A percentile compares a stretch with the other conserved stretches of the same genome.
These are phyloP conservation scores for Aspergillus sp. DNA, from an alignment of 2,329 filamentous ascomycete genomes.

Conservation along the genomic window DNA sequence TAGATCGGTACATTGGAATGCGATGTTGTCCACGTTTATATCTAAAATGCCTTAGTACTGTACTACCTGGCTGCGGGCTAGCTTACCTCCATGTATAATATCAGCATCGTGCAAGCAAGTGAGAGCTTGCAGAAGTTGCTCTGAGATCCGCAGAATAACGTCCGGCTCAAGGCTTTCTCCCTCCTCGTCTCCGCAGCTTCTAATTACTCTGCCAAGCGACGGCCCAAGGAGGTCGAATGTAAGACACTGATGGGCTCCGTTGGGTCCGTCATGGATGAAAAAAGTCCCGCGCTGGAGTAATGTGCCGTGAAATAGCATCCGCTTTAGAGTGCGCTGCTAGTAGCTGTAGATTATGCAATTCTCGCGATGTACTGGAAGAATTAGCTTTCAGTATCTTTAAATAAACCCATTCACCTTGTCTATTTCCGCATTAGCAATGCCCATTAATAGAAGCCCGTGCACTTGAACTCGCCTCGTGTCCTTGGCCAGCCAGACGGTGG, in stretches of 20 bases:
- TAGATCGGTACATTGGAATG: conserved; percentile 21
- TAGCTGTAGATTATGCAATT: neutral
- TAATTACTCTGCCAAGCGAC: neutral
- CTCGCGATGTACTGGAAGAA: neutral
- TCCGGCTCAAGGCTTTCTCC: conserved; percentile 23
- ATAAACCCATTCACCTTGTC: neutral
- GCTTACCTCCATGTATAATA: conserved; percentile 33
- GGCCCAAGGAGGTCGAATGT: conserved; percentile 34
- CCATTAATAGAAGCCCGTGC: neutral
- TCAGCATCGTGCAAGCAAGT: conserved; percentile 28
- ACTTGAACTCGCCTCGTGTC: neutral
- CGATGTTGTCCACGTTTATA: conserved; percentile 28
- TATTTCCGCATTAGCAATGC: neutral
- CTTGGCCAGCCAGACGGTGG: conserved; percentile 5
- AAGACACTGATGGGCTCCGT: conserved; percentile 3
- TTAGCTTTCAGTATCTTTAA: conserved; percentile 2
- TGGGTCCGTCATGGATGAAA: conserved; percentile 1
- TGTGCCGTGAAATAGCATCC: neutral
- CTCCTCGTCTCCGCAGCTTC: conserved; percentile 20
- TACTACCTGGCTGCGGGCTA: too few species aligned
- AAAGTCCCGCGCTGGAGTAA: neutral
- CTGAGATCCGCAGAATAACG: conserved; percentile 27
- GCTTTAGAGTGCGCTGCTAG: neutral
- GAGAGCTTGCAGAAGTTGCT: conserved; percentile 29
- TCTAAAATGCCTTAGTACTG: conserved; percentile 16